Base-by-base conservation (phyloP, 2,329 filamentous ascomycete species). In the Diaporthe sp. region DNA sequence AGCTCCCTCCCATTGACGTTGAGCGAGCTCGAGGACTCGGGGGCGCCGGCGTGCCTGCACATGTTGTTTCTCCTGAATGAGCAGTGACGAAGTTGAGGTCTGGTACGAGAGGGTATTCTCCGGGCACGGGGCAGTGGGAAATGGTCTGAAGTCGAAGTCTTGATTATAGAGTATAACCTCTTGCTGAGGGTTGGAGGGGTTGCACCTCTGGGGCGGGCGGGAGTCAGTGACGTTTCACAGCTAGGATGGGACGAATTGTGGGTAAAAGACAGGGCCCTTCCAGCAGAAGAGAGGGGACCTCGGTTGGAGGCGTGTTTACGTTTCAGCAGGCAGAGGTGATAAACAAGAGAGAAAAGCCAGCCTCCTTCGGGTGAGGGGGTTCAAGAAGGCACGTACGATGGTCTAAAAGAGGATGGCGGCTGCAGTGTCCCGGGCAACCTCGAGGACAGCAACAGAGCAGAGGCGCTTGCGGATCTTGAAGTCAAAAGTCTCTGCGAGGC, bases 41-140 rank as follows among this genome's bases (percentile, higher is more conserved):
- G 78, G 57, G 79, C 80, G 53, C 83, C 81, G 55, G 84, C 84
- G 67, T 81, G 80, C 79, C 90, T 91, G 85, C 93, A 94, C 92
- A 96, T 96, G 80, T 87, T 88, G 83, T 88, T 84, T 86, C 93
- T 90, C 86, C 92, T 90, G 85, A 93, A 94, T 72, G 94, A 96
- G 85, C 94, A 97, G 84, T 93, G 85, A 82, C 93, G 88, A 70
- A 80, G 76, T 44, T 67, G 57, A 44, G 79, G 79, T 28, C 74
- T 51, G 75, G 73, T 79, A 71, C 71, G 57, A 34, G 77, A 67
- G 49, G 67, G 76, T 31, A 28, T 71, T 75, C 73, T 70, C 55
- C 77, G 74, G 55, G 73, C 53, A 28, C 75, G 75, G 57, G 71
- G 76, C 55, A 70, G 61, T 39, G 73, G 49, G 37, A 62, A 46